Conservation (phyloP, 805 yeast genomes). For the Wickerhamiella vanderwaltii region DNA sequence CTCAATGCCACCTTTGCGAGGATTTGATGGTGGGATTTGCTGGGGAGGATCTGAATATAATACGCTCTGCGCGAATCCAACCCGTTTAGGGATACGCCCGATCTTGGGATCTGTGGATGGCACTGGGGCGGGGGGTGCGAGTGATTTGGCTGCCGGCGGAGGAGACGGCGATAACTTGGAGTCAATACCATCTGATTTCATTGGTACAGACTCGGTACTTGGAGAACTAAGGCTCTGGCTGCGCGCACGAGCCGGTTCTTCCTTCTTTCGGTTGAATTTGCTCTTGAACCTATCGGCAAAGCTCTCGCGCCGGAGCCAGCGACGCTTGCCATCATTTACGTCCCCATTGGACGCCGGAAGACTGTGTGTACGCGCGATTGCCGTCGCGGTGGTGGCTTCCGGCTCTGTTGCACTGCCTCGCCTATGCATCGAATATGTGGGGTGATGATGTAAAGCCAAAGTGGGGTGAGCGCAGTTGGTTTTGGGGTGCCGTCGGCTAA, state of each 20-base stretch:
- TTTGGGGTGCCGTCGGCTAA: background rate
- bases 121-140: no score
- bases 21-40: constrained; percentile 79
- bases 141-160: no score
- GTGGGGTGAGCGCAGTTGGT: background rate
- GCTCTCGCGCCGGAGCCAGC: constrained; percentile 5
- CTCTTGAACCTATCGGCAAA: constrained; percentile 3
- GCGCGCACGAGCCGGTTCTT: background rate
- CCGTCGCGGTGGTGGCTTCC: constrained; percentile 1
- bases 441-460: constrained; percentile 1
- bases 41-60: constrained; percentile 80
- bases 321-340: background rate
- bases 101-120: no score
- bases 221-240: constrained; percentile 1
- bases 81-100: constrained; percentile 15
- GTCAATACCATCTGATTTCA: no score
- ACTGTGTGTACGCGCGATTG: constrained; percentile 7
- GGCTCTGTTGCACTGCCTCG: constrained; percentile 5
- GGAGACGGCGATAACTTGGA: no score
- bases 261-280: background rate
- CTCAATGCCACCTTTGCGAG: constrained; percentile 63
- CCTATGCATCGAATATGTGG: constrained; percentile 4
- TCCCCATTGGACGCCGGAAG: background rate
- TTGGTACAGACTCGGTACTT: no score
- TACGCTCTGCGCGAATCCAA: constrained; percentile 58